These are phyloP conservation scores for Ceratocystis destructans DNA, from an alignment of 2,329 filamentous ascomycete genomes.

Conservation along the genomic window DNA sequence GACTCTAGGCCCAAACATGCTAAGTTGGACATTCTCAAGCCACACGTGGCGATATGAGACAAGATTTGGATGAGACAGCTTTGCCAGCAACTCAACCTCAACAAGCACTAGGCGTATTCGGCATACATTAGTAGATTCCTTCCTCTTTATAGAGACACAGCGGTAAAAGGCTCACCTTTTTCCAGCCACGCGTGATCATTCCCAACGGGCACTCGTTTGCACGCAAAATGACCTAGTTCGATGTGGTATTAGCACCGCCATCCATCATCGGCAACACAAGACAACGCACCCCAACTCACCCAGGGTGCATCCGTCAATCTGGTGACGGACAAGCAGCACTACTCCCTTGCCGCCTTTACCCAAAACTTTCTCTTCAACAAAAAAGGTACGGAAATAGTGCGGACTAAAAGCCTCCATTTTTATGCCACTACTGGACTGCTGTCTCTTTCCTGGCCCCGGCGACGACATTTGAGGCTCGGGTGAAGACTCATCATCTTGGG, in stretches of 20 bases:
- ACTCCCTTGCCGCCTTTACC: conserved; percentile 89
- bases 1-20: conserved; percentile 75
- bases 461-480: background rate
- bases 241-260: background rate
- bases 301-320: conserved; percentile 75
- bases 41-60: conserved; percentile 96
- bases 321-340: conserved; percentile 82
- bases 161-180: conserved; percentile 39
- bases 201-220: conserved; percentile 90
- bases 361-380: conserved; percentile 73
- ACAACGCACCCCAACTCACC: conserved; percentile 27
- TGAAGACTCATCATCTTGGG: conserved; percentile 21
- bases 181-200: conserved; percentile 92
- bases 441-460: background rate
- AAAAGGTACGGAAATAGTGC: conserved; percentile 86
- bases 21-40: conserved; percentile 79
- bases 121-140: background rate
- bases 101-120: conserved; percentile 44
- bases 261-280: background rate
- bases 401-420: conserved; percentile 77
- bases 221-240: conserved; percentile 65
- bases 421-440: conserved; percentile 48
- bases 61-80: conserved; percentile 83
- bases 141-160: background rate
- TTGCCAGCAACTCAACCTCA: conserved; percentile 84